phyloP scores from a whole-genome alignment of 1,284 basidiomycete genomes.

The Moesziomyces parantarcticus region DNA sequence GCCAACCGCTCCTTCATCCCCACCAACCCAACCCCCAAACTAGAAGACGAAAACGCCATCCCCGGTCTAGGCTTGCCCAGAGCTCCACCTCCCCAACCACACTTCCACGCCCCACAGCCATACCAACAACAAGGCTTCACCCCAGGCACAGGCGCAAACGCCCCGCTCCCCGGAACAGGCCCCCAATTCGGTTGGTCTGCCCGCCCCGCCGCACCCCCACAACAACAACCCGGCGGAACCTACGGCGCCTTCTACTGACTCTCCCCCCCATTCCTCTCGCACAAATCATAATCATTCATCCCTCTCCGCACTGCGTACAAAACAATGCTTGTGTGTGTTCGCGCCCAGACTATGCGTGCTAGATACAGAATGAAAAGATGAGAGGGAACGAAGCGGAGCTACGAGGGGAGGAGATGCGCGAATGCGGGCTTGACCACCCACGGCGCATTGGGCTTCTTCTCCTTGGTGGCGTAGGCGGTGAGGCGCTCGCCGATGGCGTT shows the following conservation, averaged over 20 bases:
- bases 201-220: constrained; percentile 9
- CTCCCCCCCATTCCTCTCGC: not conserved
- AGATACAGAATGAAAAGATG: too few relatives aligned
- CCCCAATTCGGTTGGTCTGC: constrained; percentile 13
- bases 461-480: constrained; percentile 45
- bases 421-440: constrained; percentile 46
- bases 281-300: not conserved
- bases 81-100: not conserved
- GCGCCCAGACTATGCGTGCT: too few relatives aligned
- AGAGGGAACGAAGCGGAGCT: too few relatives aligned
- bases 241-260: constrained; percentile 40
- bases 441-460: constrained; percentile 45
- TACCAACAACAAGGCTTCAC: constrained; percentile 12
- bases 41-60: constrained; percentile 24
- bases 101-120: not conserved
- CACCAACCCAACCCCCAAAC: not conserved
- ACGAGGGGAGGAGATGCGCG: too few relatives aligned
- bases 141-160: constrained; percentile 28
- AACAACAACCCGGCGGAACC: constrained; percentile 25
- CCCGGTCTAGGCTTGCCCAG: constrained; percentile 23
- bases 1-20: constrained; percentile 19
- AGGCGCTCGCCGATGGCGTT: constrained; percentile 53
- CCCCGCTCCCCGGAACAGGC: constrained; percentile 8
- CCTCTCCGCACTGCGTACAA: constrained; percentile 1
- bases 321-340: not conserved